Percentiles rank a stretch among this genome's conserved stretches.
Conservation (phyloP, 345 rosid species). For the Leavenworthia alabamica region DNA sequence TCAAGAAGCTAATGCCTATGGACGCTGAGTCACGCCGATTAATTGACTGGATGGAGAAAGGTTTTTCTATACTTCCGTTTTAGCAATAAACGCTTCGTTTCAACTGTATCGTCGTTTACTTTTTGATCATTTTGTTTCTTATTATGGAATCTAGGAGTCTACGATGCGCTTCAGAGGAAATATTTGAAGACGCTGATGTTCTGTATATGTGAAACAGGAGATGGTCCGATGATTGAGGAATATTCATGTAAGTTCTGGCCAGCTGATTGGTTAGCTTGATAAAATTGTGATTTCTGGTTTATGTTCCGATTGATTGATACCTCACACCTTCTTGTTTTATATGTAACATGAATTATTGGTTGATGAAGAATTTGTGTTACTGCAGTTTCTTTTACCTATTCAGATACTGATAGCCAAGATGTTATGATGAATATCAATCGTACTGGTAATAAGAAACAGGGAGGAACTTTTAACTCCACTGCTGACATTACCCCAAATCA, state of each 20-base stretch:
- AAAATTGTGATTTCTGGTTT: not conserved
- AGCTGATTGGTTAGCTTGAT: not conserved
- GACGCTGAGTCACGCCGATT: constrained; percentile 90
- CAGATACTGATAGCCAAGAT: constrained; percentile 68
- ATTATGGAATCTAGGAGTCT: constrained; percentile 50
- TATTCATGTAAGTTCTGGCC: constrained; percentile 54
- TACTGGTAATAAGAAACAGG: constrained; percentile 64
- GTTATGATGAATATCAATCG: constrained; percentile 82
- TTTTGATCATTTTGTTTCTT: constrained; percentile 4
- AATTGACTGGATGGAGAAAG: constrained; percentile 99
- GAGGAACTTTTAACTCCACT: constrained; percentile 64
- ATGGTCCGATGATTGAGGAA: constrained; percentile 86
- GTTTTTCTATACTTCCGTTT: constrained; percentile 21
- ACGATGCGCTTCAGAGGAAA: constrained; percentile 86
- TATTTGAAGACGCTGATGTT: constrained; percentile 83
- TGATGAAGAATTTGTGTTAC: constrained; percentile 16
- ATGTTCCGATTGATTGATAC: not conserved
- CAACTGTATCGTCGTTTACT: not conserved
- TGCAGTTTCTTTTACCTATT: constrained; percentile 92
- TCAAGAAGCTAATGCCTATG: constrained; percentile 95
- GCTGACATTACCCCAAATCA: constrained; percentile 80
- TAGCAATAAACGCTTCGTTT: not conserved
- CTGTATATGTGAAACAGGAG: constrained; percentile 70
- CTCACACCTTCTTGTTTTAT: not conserved
- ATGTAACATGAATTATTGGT: not conserved